Evolutionary conservation across 352 stramenopile species (phyloP), one percentile per base, ranked within the genome.

Genomic region (Phytopythium chamaehyphon): DNA sequence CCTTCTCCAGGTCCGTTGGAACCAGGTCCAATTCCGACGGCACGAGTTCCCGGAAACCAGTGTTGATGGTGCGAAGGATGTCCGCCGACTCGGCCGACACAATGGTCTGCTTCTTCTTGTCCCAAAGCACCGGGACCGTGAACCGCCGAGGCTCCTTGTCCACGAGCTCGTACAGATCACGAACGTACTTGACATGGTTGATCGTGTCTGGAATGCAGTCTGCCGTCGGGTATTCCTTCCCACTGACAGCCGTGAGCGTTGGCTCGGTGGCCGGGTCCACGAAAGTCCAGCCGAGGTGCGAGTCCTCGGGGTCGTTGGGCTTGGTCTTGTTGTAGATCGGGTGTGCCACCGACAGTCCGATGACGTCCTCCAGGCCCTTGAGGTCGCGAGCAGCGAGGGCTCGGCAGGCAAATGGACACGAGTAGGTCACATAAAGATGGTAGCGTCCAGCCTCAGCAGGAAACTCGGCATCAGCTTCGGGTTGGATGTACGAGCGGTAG

Each of bases 361-460:
- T 88, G 31, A 86, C 61, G 61, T 98, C 76, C 49, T 98, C 62
- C 9, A 99, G 71, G 0, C 90, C 91, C 59, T 98, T 97, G 23
- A 98, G 62, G 10, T 87, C 69, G 47, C 83, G 73, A 9, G 93
- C 76, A 1, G 88, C 68, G 1, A 96, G 56, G 11, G 71, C 76
- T 16, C 71, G 68, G 35, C 67, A 73, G 1, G 71, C 73, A 26
- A 74, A 85, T 18, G 96, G 95, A 66, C 95, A 99, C 26, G 91
- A 89, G 48, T 90, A 83, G 10, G 86, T 77, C 1, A 98, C 72
- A 69, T 97, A 98, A 19, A 98, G 66, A 67, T 98, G 93, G 65
- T 99, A 87, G 24, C 76, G 73, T 11, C 54, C 72, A 16, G 66
- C 68, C 43, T 85, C 68, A 1, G 68, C 60, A 0, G 62, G 64